Evolutionary conservation across 108 stramenopile species (phyloP).

Genomic region (Cyclotella atomus): DNA sequence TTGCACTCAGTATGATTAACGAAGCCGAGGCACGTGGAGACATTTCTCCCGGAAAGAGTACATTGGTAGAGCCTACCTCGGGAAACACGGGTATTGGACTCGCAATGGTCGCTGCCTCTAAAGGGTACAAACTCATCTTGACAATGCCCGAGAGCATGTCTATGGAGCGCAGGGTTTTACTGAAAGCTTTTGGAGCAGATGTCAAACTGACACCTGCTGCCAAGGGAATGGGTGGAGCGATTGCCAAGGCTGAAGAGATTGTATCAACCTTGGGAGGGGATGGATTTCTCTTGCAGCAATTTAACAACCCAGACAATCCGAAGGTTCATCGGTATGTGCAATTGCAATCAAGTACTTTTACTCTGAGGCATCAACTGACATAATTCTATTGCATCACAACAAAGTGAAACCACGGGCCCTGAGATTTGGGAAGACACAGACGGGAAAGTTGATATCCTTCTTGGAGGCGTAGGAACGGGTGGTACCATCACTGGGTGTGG

Average conservation of each 20-base stretch:
- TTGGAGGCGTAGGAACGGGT: conserved; percentile 90
- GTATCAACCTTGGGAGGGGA: conserved; percentile 49
- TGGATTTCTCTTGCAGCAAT: conserved; percentile 87
- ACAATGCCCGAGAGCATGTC: conserved; percentile 93
- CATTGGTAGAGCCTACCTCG: conserved; percentile 87
- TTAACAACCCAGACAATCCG: conserved; percentile 94
- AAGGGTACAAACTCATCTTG: conserved; percentile 86
- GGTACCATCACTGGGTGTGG: conserved; percentile 83
- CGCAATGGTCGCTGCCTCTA: conserved; percentile 89
- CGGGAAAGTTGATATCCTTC: conserved; percentile 82
- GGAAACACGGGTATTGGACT: conserved; percentile 92
- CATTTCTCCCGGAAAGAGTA: conserved; percentile 76
- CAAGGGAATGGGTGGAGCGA: conserved; percentile 87
- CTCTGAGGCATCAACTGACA: not conserved
- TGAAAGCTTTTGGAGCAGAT: conserved; percentile 83
- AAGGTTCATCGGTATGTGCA: conserved; percentile 72
- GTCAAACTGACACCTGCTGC: conserved; percentile 81
- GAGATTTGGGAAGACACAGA: conserved; percentile 82
- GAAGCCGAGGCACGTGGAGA: conserved; percentile 88
- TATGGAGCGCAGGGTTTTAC: conserved; percentile 86
- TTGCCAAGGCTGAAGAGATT: conserved; percentile 77
- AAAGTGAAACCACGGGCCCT: conserved; percentile 76
- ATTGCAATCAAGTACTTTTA: too few relatives aligned
- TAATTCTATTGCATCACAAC: not conserved
- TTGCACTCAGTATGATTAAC: conserved; percentile 80